Conservation (phyloP, 2,329 filamentous ascomycete genomes). For the Aaosphaeria arxii region DNA sequence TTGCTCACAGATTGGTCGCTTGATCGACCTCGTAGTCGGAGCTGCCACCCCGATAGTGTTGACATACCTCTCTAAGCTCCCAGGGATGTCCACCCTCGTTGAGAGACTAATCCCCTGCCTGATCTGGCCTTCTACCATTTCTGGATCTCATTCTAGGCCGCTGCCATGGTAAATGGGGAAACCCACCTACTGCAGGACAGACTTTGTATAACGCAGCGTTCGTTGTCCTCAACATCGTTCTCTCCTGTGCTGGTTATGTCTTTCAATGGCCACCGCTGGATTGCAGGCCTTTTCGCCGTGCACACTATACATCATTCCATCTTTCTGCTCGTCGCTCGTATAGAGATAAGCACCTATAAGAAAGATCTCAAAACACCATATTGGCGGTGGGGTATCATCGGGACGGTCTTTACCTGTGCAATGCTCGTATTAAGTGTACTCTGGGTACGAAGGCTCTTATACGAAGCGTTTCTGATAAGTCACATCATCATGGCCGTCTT, state of each 20-base stretch:
- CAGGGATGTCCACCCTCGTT: conserved; percentile 7
- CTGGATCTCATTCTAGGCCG: not conserved
- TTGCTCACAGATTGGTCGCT: conserved; percentile 2
- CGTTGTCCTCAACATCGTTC: conserved; percentile 5
- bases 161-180: not conserved
- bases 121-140: not conserved
- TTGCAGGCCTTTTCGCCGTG: conserved; percentile 40
- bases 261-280: conserved; percentile 36
- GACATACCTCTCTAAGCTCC: conserved; percentile 11
- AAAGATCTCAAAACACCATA: conserved; percentile 11
- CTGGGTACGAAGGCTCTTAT: conserved; percentile 22
- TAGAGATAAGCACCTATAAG: conserved; percentile 19
- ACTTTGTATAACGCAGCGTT: conserved; percentile 39
- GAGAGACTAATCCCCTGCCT: conserved; percentile 4
- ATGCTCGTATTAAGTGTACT: conserved; percentile 24
- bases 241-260: conserved; percentile 2
- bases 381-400: conserved; percentile 41
- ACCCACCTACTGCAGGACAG: conserved; percentile 31
- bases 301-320: conserved; percentile 48
- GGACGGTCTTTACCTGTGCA: conserved; percentile 24
- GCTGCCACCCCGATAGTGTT: conserved; percentile 16
- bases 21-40: conserved; percentile 14
- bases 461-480: conserved; percentile 35
- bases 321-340: conserved; percentile 36
- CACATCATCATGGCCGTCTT: conserved; percentile 32